Evolutionary conservation across 73 alveolate genomes (phyloP).

Genomic region (Paramecium tetraurelia): DNA sequence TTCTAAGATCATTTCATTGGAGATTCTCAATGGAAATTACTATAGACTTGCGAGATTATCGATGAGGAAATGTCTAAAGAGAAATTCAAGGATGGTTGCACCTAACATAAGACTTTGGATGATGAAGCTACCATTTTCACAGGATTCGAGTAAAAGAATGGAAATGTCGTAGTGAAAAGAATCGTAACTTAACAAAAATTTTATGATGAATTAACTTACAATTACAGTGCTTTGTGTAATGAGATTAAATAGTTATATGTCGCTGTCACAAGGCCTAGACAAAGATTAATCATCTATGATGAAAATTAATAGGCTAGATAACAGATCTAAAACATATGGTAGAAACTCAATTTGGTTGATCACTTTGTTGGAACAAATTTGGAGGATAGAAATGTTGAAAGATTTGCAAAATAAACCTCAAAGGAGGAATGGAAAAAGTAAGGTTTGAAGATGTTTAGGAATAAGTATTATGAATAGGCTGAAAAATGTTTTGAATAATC

Average conservation of each 20-base stretch:
- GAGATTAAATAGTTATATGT: constrained; percentile 86
- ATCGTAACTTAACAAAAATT: neutral
- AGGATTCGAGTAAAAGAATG: neutral
- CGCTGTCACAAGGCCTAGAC: constrained; percentile 88
- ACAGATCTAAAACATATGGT: constrained; percentile 73
- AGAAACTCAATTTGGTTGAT: constrained; percentile 67
- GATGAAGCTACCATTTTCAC: neutral
- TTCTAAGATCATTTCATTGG: constrained; percentile 56
- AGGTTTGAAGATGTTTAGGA: constrained; percentile 81
- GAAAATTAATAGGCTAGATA: constrained; percentile 68
- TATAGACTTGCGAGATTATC: neutral
- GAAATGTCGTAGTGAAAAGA: neutral
- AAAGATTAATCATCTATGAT: constrained; percentile 82
- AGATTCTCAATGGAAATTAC: constrained; percentile 47
- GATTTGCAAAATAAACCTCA: constrained; percentile 10
- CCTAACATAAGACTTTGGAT: neutral
- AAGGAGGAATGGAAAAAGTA: constrained; percentile 72
- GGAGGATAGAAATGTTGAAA: neutral
- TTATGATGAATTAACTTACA: neutral
- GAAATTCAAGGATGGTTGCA: neutral
- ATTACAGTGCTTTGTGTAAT: constrained; percentile 67
- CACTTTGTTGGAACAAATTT: neutral
- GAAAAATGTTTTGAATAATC: constrained; percentile 74
- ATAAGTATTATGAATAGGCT: constrained; percentile 83
- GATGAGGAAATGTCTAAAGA: neutral